Evolutionary conservation across 2,329 filamentous ascomycete species (phyloP).

Genomic region (Aspergillus viridinutans): DNA sequence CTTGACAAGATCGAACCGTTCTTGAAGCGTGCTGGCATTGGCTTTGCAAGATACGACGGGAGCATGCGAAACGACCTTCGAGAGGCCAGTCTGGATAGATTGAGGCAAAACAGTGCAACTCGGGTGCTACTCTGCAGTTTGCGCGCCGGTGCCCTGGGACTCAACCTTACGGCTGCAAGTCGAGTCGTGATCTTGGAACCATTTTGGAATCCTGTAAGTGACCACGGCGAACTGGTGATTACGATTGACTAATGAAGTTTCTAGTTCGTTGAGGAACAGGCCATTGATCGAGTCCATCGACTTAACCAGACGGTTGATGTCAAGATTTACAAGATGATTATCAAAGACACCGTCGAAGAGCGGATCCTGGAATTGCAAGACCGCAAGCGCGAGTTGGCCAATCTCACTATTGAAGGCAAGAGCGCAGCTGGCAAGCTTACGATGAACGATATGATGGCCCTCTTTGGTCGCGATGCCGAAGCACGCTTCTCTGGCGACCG

Average conservation of each 20-base stretch:
- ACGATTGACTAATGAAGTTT: background rate
- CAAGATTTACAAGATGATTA: constrained; percentile 88
- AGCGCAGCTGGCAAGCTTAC: constrained; percentile 75
- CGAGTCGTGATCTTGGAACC: constrained; percentile 93
- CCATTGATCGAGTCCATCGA: constrained; percentile 97
- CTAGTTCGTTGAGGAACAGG: constrained; percentile 97
- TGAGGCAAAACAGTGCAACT: constrained; percentile 70
- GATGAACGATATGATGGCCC: constrained; percentile 85
- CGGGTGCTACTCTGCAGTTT: constrained; percentile 87
- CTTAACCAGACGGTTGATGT: constrained; percentile 95
- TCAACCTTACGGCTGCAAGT: constrained; percentile 91
- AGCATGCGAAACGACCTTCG: constrained; percentile 90
- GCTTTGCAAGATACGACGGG: constrained; percentile 87
- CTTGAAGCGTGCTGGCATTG: constrained; percentile 67
- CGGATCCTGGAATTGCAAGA: constrained; percentile 92
- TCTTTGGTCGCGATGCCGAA: constrained; percentile 72
- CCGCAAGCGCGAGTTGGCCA: constrained; percentile 87
- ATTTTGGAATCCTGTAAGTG: constrained; percentile 88
- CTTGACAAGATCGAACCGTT: constrained; percentile 94
- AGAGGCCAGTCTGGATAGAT: constrained; percentile 73
- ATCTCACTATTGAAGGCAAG: constrained; percentile 80
- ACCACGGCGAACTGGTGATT: background rate
- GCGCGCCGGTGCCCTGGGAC: constrained; percentile 85
- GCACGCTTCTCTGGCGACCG: constrained; percentile 39
- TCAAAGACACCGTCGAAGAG: constrained; percentile 83